phyloP scores from a whole-genome alignment of 768 basidiomycete species.

The Lentinula sp. region DNA sequence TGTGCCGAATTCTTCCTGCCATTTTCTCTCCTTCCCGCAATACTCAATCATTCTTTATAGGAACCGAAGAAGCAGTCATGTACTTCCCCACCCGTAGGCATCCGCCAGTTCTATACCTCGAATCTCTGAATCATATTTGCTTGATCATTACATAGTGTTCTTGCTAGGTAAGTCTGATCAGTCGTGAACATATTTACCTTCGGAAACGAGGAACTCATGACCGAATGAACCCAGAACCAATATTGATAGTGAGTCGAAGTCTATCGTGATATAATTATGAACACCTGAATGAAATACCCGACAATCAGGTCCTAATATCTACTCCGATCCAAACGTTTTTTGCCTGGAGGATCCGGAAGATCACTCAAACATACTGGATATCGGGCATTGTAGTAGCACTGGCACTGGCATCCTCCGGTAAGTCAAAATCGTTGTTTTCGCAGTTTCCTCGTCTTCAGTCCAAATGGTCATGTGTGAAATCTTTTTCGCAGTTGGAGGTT shows the following conservation, averaged over 20 bases:
- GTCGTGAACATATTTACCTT: conserved; percentile 14
- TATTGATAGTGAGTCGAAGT: background rate
- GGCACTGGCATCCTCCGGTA: conserved; percentile 2
- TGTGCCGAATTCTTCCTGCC: conserved; percentile 7
- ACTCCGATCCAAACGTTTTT: conserved; percentile 13
- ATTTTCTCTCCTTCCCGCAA: background rate
- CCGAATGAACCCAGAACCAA: background rate
- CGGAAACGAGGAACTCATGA: background rate
- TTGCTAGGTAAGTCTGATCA: conserved; percentile 14
- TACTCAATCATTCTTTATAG: conserved; percentile 10
- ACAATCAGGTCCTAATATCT: conserved; percentile 18
- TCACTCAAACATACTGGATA: conserved; percentile 8
- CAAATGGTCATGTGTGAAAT: no score
- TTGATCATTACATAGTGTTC: conserved; percentile 15
- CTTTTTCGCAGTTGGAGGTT: background rate
- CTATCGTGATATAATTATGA: conserved; percentile 13
- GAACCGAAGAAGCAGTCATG: conserved; percentile 23
- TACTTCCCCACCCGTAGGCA: conserved; percentile 21
- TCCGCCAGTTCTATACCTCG: background rate
- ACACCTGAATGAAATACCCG: conserved; percentile 5
- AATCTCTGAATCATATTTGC: background rate
- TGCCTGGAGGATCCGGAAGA: conserved; percentile 10
- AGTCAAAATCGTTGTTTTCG: background rate
- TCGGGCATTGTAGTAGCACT: conserved; percentile 2
- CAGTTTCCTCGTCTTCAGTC: background rate